Base-by-base conservation (phyloP, 805 yeast species). In the Komagataella pastoris region DNA sequence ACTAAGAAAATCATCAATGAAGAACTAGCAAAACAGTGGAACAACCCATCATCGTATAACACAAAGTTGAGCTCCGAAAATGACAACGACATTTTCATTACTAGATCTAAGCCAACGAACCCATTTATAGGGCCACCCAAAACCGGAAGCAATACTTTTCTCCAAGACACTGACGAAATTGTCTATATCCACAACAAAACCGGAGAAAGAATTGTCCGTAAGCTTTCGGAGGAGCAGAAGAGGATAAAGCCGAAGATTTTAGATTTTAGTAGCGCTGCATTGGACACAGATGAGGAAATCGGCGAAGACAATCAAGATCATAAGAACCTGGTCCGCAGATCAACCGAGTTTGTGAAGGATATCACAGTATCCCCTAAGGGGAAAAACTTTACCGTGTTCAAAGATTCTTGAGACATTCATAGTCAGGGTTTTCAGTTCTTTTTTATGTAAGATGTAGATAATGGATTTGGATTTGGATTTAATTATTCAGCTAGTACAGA, bases 161-260 rank as follows among this genome's bases (percentile, higher is more conserved):
- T 7, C 12, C 17, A 18, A 21, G 30, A 21, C 6, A 46, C 21
- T 7, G 24, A 21, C 17, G 71, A 69, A 49, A 61, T 70, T 50
- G 77, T 74, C 54, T 59, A 66, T 53, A 56, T 72, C 36, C 67
- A 73, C 58, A 68, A 65, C 53, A 67, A 66, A 50, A 72, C 75
- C 0, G 78, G 77, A 2, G 63, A 71, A 52, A 64, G 63, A 24
- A 58, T 63, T 6, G 58, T 63, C 7, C 58, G 60, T 48, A 56
- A 58, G 36, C 55, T 73, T 45, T 61, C 66, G 19, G 63, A 62
- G 14, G 55, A 54, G 7, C 69, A 72, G 48, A 58, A 61, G 47
- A 58, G 58, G 6, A 61, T 72, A 46, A 69, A 67, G 57, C 79
- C 79, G 0, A 71, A 62, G 50, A 62, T 59, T 48, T 58, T 74